Base-by-base conservation (phyloP, 2,329 filamentous ascomycete genomes). In the Sphaceloma murrayae region DNA sequence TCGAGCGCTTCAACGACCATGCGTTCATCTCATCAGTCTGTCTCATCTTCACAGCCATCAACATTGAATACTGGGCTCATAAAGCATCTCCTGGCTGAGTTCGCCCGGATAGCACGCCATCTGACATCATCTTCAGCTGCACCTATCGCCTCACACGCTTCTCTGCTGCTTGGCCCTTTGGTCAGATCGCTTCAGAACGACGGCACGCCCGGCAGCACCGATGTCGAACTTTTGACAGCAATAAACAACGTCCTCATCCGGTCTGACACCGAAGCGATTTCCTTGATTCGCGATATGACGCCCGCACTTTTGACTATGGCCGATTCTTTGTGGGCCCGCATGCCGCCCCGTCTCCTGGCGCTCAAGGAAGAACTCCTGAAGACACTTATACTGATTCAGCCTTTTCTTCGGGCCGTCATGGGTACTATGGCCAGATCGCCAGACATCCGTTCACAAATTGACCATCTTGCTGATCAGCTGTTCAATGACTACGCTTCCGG, bases 401-500 rank as follows among this genome's bases (percentile, higher is more conserved):
- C 62, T 13, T 67, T 67, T 43, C 53, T 70, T 13, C 49, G 54
- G 5, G 57, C 55, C 26, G 51, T 62, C 2, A 53, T 66, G 21
- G 51, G 56, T 5, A 45, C 50, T 16, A 48, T 53, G 11, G 39
- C 48, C 11, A 40, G 33, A 16, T 17, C 8, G 6, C 8, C n/a
- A n/a, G 24, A 45, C n/a, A 32, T 61, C 16, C 45, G 48, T n/a
- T 16, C 43, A 29, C 58, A 61, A 16, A 30, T 94, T 4, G 75
- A 81, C 50, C 73, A 74, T n/a, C 62, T 95, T 2, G 58, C 79
- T 24, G 80, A 87, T 33, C 69, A 73, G 3, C 63, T 98, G n/a
- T 82, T 80, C 67, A 66, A 66, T 6, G 89, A 95, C 55, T 96
- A 96, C 61, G 70, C 76, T 3, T 79, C 71, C 51, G 74, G 86